These are phyloP conservation scores for Suillus weaverae DNA, from an alignment of 768 basidiomycete species.

Conservation along the genomic window DNA sequence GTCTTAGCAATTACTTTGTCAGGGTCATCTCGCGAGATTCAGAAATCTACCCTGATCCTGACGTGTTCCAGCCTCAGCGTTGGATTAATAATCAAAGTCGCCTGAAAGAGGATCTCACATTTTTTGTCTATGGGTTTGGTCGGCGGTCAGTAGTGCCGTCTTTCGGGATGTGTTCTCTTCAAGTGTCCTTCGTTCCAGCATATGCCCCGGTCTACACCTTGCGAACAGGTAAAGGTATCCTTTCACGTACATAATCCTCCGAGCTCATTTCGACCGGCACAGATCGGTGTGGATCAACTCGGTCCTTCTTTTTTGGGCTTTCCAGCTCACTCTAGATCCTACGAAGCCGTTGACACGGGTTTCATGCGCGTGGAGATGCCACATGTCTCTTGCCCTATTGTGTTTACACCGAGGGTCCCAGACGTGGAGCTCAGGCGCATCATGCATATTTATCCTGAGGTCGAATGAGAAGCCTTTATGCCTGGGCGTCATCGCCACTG, in stretches of 20 bases:
- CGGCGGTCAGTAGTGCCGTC: constrained; percentile 16
- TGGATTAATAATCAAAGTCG: constrained; percentile 48
- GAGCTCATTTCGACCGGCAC: constrained; percentile 31
- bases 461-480: neutral
- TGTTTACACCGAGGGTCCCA: neutral
- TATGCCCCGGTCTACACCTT: neutral
- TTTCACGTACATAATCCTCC: neutral
- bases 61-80: constrained; percentile 44
- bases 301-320: constrained; percentile 61
- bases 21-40: constrained; percentile 4
- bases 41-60: constrained; percentile 5
- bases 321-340: constrained; percentile 49
- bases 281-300: constrained; percentile 54
- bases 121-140: constrained; percentile 52
- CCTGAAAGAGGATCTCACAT: constrained; percentile 38
- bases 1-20: neutral
- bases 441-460: neutral
- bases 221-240: neutral
- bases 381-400: neutral
- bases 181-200: constrained; percentile 26
- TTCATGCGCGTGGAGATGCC: neutral
- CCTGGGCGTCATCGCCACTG: neutral
- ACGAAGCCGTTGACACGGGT: constrained; percentile 41
- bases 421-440: neutral
- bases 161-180: neutral